Evolutionary conservation across 345 rosid species (phyloP), one percentile per base, ranked within the genome.

Genomic region (Eucalyptus sp.): DNA sequence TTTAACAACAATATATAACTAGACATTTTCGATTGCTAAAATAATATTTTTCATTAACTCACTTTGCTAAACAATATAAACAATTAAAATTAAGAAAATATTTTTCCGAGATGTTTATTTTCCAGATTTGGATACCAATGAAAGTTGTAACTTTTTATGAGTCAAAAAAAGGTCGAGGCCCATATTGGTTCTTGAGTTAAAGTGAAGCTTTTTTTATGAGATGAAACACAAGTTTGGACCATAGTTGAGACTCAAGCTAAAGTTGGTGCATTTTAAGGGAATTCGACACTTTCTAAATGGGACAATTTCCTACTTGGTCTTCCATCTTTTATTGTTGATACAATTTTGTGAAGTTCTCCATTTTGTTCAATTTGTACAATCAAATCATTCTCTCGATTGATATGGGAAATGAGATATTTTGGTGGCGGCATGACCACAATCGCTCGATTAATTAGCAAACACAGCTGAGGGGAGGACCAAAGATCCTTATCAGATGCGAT

Each of bases 361-460:
- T 64, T 64, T 64, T 64, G 33, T 64, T 64, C 5, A 64, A 64
- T 64, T 64, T 64, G 8, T 29, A 0, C 31, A 29, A 29, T 64
- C 71, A 64, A 13, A 14, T n/a, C 71, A 13, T 64, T 64, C 37
- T 64, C 10, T 14, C 0, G 5, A 64, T 64, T 64, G 3, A 64
- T 29, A 0, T n/a, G 2, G 71, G 16, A 5, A 60, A 27, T 0
- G 16, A 60, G 31, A 60, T 29, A 27, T 5, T 60, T 60, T 27
- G 31, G n/a, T 60, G 31, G 1, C 2, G 1, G 10, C 18, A 64
- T 7, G 4, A 10, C 5, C 37, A 29, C 8, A 14, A 64, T 4
- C 3, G 0, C 1, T n/a, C 1, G 1, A 1, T 64, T 64, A 64
- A n/a, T 64, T 64, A 64, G 2, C 33, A 27, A 64, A 14, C 18